Conservation (phyloP, 2,329 filamentous ascomycete species). For the Neurospora sp. region DNA sequence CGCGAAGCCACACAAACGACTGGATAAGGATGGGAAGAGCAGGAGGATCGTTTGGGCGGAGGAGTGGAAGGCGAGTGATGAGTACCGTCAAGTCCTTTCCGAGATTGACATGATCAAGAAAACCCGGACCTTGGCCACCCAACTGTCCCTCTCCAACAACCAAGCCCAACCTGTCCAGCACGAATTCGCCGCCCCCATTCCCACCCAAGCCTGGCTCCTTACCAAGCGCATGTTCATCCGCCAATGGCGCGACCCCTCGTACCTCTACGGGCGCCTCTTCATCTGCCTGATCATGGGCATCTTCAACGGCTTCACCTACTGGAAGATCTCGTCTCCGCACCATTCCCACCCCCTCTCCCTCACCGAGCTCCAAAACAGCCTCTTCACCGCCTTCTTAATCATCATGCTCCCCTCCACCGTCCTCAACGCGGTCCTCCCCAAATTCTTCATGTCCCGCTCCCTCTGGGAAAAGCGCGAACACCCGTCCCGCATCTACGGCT, state of each 20-base stretch:
- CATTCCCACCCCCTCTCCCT: slow-evolving; percentile 24
- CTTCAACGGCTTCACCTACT: slow-evolving; percentile 66
- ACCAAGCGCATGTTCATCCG: slow-evolving; percentile 49
- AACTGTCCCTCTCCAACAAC: slow-evolving; percentile 31
- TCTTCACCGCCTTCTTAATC: slow-evolving; percentile 71
- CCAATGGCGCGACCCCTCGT: slow-evolving; percentile 58
- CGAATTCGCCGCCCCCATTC: slow-evolving; percentile 54
- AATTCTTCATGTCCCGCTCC: slow-evolving; percentile 54
- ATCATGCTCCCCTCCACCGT: slow-evolving; percentile 65
- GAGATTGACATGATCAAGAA: slow-evolving; percentile 35
- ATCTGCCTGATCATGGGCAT: slow-evolving; percentile 53
- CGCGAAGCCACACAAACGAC: slow-evolving; percentile 26
- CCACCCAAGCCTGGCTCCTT: slow-evolving; percentile 42
- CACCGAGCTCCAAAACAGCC: slow-evolving; percentile 58
- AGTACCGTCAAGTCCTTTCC: slow-evolving; percentile 22
- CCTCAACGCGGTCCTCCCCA: slow-evolving; percentile 69
- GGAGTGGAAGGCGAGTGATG: slow-evolving; percentile 26
- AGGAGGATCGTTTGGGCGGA: slow-evolving; percentile 26
- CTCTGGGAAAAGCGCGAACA: slow-evolving; percentile 65
- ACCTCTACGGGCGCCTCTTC: slow-evolving; percentile 52
- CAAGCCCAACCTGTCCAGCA: slow-evolving; percentile 25
- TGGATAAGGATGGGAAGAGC: slow-evolving; percentile 32
- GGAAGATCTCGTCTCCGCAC: slow-evolving; percentile 36
- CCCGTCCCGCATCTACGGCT: slow-evolving; percentile 72
- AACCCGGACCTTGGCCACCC: slow-evolving; percentile 20